Evolutionary conservation across 2,329 filamentous ascomycete species (phyloP), one percentile per base, ranked within the genome.

Genomic region (Sclerotinia nivalis): DNA sequence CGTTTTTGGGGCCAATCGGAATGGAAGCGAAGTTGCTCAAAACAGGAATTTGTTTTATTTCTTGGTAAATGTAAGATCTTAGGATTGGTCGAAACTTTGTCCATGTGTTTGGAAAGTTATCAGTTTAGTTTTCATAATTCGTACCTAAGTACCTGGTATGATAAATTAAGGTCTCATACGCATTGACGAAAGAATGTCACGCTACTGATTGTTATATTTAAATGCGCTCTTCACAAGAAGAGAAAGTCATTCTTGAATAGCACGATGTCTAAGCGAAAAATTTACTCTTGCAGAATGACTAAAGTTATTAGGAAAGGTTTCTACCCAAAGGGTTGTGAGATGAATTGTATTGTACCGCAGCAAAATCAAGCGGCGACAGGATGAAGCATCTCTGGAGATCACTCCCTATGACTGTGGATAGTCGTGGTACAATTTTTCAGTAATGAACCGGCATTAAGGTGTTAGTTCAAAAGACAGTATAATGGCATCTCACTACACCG

Each of bases 241-340:
- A 22, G 5, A 8, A 25, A 25, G 22, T n/a, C 20, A 10, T n/a
- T 56, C 22, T 7, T 37, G 31, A 22, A n/a, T 37, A 22, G 8
- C 54, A 37, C 12, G 22, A 56, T 37, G 10, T 34, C 20, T 34
- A 56, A 56, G 54, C 54, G 31, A 55, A 13, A 12, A 13, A 6
- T 15, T n/a, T 34, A n/a, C 8, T 1, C 4, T 3, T n/a, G 0
- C 54, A 8, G 13, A 1, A 1, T n/a, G 5, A 12, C 1, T 2
- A 34, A 37, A 22, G 3, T 43, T 13, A 13, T 10, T n/a, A 8
- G 2, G 5, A 31, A 2, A 37, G 1, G 20, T 1, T 2, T 2
- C 20, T 56, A 5, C 12, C 2, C 4, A 37, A 12, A 13, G 10
- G 31, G 22, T 20, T 6, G 20, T 37, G 20, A 13, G 20, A 10